A percentile compares a stretch with the other conserved stretches of the same genome.
These are phyloP conservation scores for Kwoniella newhampshirensis DNA, from an alignment of 768 basidiomycete genomes.

Conservation along the genomic window DNA sequence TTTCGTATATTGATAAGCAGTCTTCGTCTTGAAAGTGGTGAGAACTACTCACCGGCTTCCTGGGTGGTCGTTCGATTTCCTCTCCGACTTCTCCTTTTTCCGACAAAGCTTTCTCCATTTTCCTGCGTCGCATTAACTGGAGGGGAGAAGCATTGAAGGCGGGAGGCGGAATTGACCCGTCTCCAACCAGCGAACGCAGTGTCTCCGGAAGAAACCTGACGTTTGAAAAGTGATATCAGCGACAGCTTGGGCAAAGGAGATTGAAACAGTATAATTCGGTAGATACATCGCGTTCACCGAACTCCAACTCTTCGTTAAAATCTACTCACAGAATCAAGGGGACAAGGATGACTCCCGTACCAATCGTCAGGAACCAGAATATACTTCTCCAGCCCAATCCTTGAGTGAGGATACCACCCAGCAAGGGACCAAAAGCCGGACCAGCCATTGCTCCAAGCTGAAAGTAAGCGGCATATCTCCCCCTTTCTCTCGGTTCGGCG, in stretches of 20 bases:
- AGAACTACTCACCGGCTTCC: conserved; percentile 36
- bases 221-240: too few relatives aligned
- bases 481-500: conserved; percentile 68
- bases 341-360: conserved; percentile 31
- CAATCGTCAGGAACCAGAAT: conserved; percentile 49
- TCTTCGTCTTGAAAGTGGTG: background rate
- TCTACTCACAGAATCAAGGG: conserved; percentile 55
- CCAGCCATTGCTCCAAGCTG: conserved; percentile 42
- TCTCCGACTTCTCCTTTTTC: conserved; percentile 32
- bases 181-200: conserved; percentile 47
- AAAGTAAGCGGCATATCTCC: conserved; percentile 70
- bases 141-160: conserved; percentile 39
- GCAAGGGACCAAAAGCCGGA: conserved; percentile 31
- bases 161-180: conserved; percentile 49
- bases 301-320: background rate
- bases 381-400: conserved; percentile 63
- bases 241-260: too few relatives aligned
- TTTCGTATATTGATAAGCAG: too few relatives aligned
- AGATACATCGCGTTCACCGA: background rate
- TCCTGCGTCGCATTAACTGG: conserved; percentile 25
- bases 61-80: conserved; percentile 31
- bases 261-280: background rate
- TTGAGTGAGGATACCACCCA: conserved; percentile 56
- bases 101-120: conserved; percentile 23
- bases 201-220: conserved; percentile 59